These are phyloP conservation scores for Leucosporidium scottii DNA, from an alignment of 768 basidiomycete species.

Conservation along the genomic window DNA sequence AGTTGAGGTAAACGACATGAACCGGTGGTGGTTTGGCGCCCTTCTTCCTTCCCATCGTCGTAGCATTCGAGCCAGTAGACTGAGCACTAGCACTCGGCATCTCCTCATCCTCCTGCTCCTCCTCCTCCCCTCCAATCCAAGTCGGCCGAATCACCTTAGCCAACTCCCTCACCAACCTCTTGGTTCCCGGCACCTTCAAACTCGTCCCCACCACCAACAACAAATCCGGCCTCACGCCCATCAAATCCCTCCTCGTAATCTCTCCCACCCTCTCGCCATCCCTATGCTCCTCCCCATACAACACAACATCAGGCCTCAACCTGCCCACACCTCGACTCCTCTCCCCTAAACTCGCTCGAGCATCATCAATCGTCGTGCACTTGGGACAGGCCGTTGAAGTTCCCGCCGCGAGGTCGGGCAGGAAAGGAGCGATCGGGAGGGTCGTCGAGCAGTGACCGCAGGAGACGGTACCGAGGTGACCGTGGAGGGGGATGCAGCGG, in stretches of 20 bases:
- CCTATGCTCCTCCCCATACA: slow-evolving; percentile 83
- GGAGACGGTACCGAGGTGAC: slow-evolving; percentile 68
- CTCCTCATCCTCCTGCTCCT: slow-evolving; percentile 33
- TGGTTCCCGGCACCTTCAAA: slow-evolving; percentile 80
- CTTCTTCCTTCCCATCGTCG: slow-evolving; percentile 3
- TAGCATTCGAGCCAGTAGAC: slow-evolving; percentile 24
- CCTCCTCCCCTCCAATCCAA: slow-evolving; percentile 24
- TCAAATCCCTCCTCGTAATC: slow-evolving; percentile 69
- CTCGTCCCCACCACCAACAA: slow-evolving; percentile 86
- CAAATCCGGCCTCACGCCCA: slow-evolving; percentile 65
- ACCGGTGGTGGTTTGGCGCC: slow-evolving; percentile 45
- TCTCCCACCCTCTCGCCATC: slow-evolving; percentile 82
- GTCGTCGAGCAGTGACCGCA: slow-evolving; percentile 74
- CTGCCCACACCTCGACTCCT: slow-evolving; percentile 70
- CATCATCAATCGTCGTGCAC: slow-evolving; percentile 61
- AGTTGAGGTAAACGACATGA: slow-evolving; percentile 71
- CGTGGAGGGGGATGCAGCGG: slow-evolving; percentile 82
- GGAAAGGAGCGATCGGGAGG: slow-evolving; percentile 57
- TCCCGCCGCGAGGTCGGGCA: slow-evolving; percentile 57
- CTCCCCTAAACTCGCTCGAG: slow-evolving; percentile 67
- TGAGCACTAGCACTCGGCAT: not conserved
- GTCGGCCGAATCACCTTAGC: slow-evolving; percentile 48
- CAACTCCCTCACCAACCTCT: slow-evolving; percentile 74
- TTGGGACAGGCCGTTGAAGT: slow-evolving; percentile 62
- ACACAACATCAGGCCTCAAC: slow-evolving; percentile 75